These are phyloP conservation scores for Hylodesmum podocarpum DNA, from an alignment of 306 rosid genomes.

Conservation along the genomic window DNA sequence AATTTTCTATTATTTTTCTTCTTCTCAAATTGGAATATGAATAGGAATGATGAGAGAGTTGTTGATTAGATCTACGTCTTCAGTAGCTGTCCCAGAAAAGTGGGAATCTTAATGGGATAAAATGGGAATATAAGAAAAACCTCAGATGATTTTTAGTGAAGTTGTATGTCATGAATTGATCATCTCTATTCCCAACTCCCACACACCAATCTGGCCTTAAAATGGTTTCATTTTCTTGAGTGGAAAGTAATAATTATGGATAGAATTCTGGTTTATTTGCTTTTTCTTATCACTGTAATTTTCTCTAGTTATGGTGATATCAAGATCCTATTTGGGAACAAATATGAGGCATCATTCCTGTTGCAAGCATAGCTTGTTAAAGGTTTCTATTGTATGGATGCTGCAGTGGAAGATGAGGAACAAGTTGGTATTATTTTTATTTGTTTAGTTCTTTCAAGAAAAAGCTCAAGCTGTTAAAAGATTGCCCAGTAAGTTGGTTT, in stretches of 20 bases:
- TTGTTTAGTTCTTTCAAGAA: conserved; percentile 11
- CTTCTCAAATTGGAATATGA: neutral
- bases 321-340: neutral
- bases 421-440: neutral
- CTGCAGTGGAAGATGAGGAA: conserved; percentile 16
- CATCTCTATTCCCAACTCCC: neutral
- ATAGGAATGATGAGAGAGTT: neutral
- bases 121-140: neutral
- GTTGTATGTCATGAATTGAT: neutral
- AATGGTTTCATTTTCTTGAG: neutral
- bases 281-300: neutral
- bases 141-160: neutral
- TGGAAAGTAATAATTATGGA: neutral
- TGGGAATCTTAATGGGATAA: neutral
- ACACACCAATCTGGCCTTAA: neutral
- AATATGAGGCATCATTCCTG: neutral
- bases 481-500: conserved; percentile 7
- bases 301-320: neutral
- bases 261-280: conserved; percentile 1
- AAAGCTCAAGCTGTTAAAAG: conserved; percentile 4
- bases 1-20: neutral
- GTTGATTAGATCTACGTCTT: neutral
- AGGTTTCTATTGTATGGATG: conserved; percentile 6
- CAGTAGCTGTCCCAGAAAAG: neutral
- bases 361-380: conserved; percentile 16